Conservation (phyloP, 2,329 filamentous ascomycete species). For the Beauveria pseudobassiana region DNA sequence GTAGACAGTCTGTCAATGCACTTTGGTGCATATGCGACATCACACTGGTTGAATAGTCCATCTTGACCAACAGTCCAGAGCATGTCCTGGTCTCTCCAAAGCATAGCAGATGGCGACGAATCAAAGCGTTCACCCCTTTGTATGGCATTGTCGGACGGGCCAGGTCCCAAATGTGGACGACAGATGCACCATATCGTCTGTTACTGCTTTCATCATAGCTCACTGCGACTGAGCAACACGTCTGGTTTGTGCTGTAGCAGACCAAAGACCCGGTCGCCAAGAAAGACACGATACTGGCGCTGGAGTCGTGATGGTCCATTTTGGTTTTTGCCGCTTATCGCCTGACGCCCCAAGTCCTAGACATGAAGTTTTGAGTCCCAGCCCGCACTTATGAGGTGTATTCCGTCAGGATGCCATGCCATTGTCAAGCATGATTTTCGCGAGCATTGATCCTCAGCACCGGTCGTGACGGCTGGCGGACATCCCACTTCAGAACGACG, state of each 20-base stretch:
- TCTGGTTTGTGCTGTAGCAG: constrained; percentile 52
- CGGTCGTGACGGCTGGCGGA: constrained; percentile 45
- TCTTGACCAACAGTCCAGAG: constrained; percentile 60
- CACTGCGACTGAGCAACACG: constrained; percentile 56
- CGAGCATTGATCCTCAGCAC: constrained; percentile 54
- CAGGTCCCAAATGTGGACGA: constrained; percentile 62
- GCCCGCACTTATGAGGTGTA: constrained; percentile 57
- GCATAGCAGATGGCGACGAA: constrained; percentile 46
- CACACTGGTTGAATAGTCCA: constrained; percentile 55
- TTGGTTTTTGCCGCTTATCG: constrained; percentile 57
- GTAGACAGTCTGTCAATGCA: constrained; percentile 55
- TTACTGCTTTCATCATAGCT: constrained; percentile 51
- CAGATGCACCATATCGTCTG: constrained; percentile 47
- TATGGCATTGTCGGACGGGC: constrained; percentile 59
- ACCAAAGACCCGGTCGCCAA: constrained; percentile 60
- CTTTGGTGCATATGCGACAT: constrained; percentile 56
- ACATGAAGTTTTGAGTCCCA: constrained; percentile 55
- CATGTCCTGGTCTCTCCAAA: constrained; percentile 59
- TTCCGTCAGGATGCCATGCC: constrained; percentile 61
- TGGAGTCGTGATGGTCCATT: constrained; percentile 53
- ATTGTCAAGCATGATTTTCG: constrained; percentile 51
- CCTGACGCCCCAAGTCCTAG: constrained; percentile 55
- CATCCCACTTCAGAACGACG: constrained; percentile 57
- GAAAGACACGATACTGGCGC: constrained; percentile 51
- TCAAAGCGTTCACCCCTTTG: constrained; percentile 55